Base-by-base conservation (phyloP, 169 alveolate species). In the Eimeria maxima region DNA sequence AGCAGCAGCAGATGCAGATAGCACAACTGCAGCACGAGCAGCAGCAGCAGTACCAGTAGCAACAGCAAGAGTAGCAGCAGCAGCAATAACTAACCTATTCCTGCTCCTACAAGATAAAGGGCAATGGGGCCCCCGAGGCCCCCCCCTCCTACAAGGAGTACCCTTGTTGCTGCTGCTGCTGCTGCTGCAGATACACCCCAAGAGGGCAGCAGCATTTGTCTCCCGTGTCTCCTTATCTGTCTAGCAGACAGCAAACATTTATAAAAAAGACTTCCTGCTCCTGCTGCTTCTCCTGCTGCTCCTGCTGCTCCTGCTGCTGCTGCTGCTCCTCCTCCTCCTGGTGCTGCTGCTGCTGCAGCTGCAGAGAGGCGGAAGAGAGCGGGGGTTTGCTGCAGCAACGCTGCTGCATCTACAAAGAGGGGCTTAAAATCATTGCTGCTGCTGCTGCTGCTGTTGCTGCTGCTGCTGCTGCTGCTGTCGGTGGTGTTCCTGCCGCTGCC, bases 71-170 rank as follows among this genome's bases (percentile, higher is more conserved):
- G 63, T 22, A 44, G 88, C 88, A 76, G 67, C 67, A 57, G 67
- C 67, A 57, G 67, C 67, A 47, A 14, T 4, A 0, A 1, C 83
- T 92, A 33, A 97, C 99, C 99, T 44, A 99, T 97, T 20, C 99
- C 99, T 65, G 99, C 99, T n/a, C 99, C 99, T 14, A 99, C 98
- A 67, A 99, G 97, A 95, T 99, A 99, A 76, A 98, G 96, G 20
- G 98, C 95, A 47, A 99, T 98, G 20, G 99, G 99, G 29, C 99
- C 98, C 24, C 99, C 99, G 22, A 99, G 97, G 24, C 99, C 99
- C 80, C 99, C 99, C 44, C 99, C 99, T 44, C 99, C 99, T 6
- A 99, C 97, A 2, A 99, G 97, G 67, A 99, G 96, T 45, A 99
- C 99, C 90, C 98, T 98, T 42, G 99, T 96, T 55, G 97, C 86